Evolutionary conservation across 75 land plant species (phyloP), one percentile per base, ranked within the genome.

Genomic region (Ceratopteris richardii): DNA sequence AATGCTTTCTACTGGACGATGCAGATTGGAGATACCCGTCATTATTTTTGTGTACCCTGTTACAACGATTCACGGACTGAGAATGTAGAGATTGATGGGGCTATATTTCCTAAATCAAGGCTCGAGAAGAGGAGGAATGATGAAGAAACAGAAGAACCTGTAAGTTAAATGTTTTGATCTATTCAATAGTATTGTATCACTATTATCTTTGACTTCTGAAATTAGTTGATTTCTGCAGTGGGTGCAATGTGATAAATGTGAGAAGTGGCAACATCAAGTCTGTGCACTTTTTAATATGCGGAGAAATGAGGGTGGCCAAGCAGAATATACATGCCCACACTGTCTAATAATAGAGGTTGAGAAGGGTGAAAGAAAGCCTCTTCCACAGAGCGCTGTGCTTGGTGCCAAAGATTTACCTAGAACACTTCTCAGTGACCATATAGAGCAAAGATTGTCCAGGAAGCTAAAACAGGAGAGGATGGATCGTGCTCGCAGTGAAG

Each of bases 81-180:
- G 23, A 74, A 56, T 23, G 71, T 90, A 27, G 80, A 74, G 46
- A 77, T 78, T 57, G 99, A 90, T 62, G 88, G 86, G 18, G 54
- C 62, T 39, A 44, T 58, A 21, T 67, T 80, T 60, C 74, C 76
- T 2, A 95, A 90, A 57, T 41, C 82, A 37, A 79, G 62, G 66
- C 54, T 95, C 42, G 92, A 90, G 59, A 90, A 84, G 74, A 75
- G 80, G 74, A 90, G 73, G 68, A 90, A 95, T 72, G 99, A 90
- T 58, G 99, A 95, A 52, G 97, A 90, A 66, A 79, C 81, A 62
- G 97, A 86, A 65, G 99, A 95, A 75, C 86, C 80, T 83, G 99
- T 95, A 72, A 44, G 67, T 33, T 33, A 4, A 9, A 4, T 33
- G 37, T 9, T 33, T 33, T 33, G 37, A 33, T 33, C 9, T 3